Evolutionary conservation across 176 grass and related monocot species (phyloP), one percentile per base, ranked within the genome.

Genomic region (Tillandsia leiboldiana): DNA sequence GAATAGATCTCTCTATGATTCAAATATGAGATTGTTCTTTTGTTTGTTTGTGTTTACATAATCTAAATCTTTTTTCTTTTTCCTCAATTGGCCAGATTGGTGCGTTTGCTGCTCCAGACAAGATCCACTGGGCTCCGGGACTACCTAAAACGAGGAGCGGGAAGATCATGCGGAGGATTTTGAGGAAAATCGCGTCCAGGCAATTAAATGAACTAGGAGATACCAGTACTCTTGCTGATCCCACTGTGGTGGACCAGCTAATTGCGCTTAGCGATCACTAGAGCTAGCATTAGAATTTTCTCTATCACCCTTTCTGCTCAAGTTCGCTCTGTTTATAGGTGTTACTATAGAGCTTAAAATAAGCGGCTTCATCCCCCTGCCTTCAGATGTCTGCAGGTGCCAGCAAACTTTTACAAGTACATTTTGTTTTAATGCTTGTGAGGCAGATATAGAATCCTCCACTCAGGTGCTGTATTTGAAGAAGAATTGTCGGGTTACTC

Each of bases 111-210:
- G 94, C 94, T 27, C 94, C 94, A 10, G 94, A 99, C 74, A 99
- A 86, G 82, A 99, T 99, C 64, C 94, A 99, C 28, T 99, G 94
- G 94, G 94, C 94, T 48, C 94, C 89, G 1, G 94, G 86, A 56
- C 87, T 99, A n/a, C 94, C 94, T 2, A 99, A 99, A 72, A 99
- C 94, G 51, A 74, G 94, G 77, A 99, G 94, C 26, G 94, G 94
- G 47, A 99, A 99, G 81, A 99, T 99, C 70, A 99, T 99, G 94
- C 73, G 94, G 62, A 90, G 94, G 75, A 93, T 99, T 67, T 58
- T 99, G 67, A 77, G 89, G 22, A 99, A 99, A 79, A 93, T 99
- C 8, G 94, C 94, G n/a, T 81, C 89, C 1, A 87, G 79, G 76
- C 94, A 99, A 51, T 72, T 90, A 12, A 83, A 93, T 51, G 94